A percentile compares a stretch with the other conserved stretches of the same genome.
Evolutionary conservation across 1,284 basidiomycete genomes (phyloP).

Genomic region (Heterobasidion irregulare): DNA sequence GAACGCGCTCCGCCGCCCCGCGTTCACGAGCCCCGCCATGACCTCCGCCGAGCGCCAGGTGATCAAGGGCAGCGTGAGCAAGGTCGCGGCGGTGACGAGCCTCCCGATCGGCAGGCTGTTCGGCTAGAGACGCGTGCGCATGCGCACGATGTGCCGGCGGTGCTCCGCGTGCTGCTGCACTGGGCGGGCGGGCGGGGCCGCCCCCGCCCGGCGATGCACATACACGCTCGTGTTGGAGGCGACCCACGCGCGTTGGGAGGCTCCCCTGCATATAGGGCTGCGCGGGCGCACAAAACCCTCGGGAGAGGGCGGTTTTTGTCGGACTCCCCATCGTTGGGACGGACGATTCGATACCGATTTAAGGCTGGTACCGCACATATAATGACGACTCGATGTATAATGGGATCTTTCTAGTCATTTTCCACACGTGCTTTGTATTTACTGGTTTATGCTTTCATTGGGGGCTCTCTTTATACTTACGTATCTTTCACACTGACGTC

Average conservation of each 20-base stretch:
- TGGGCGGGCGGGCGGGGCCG: no score
- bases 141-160: no score
- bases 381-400: neutral
- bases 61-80: constrained; percentile 1
- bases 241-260: no score
- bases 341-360: neutral
- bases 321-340: neutral
- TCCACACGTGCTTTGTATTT: neutral
- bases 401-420: neutral
- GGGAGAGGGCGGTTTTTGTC: neutral
- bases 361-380: neutral
- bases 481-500: no score
- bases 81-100: neutral
- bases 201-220: no score
- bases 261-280: neutral
- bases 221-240: no score
- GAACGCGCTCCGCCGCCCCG: neutral
- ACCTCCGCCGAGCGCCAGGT: neutral
- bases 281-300: neutral
- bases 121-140: no score
- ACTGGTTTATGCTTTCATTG: no score
- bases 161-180: neutral
- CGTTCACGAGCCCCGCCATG: neutral
- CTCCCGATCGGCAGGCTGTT: neutral
- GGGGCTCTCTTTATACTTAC: no score